Conservation (phyloP, 495 filamentous ascomycete genomes). For the Sabuloglossum arenarium region DNA sequence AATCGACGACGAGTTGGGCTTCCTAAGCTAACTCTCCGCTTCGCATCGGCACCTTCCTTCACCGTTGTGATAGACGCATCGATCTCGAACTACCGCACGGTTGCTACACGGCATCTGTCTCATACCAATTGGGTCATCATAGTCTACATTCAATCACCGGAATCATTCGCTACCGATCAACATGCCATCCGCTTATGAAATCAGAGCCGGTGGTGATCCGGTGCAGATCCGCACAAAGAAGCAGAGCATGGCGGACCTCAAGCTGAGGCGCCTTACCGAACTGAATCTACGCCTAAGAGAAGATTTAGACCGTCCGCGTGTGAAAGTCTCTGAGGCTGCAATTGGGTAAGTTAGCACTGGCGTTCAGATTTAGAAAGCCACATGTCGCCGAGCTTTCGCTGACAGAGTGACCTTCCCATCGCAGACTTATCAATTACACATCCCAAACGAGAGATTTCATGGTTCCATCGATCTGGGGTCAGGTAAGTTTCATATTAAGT, state of each 20-base stretch:
- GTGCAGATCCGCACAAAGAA: slow-evolving; percentile 82
- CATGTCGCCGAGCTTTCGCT: slow-evolving; percentile 1
- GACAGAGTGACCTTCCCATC: neutral
- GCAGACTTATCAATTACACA: slow-evolving; percentile 86
- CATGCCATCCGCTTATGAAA: slow-evolving; percentile 24
- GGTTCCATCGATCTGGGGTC: slow-evolving; percentile 93
- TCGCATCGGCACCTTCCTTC: neutral
- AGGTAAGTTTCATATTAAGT: slow-evolving; percentile 25
- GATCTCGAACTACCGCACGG: neutral
- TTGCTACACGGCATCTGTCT: neutral
- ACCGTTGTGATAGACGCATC: neutral
- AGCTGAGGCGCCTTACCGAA: slow-evolving; percentile 86
- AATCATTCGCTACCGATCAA: neutral
- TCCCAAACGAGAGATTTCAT: slow-evolving; percentile 95
- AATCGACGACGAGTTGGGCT: neutral
- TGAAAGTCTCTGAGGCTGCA: slow-evolving; percentile 85
- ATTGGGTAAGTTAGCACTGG: slow-evolving; percentile 51
- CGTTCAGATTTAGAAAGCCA: neutral
- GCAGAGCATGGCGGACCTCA: slow-evolving; percentile 96
- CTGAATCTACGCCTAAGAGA: slow-evolving; percentile 86
- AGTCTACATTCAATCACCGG: neutral
- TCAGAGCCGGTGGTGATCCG: slow-evolving; percentile 36
- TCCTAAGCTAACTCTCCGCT: neutral
- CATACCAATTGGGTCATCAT: neutral
- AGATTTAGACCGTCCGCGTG: slow-evolving; percentile 82